Evolutionary conservation across 2,329 filamentous ascomycete genomes (phyloP).

Genomic region (Pseudogymnoascus sp.): DNA sequence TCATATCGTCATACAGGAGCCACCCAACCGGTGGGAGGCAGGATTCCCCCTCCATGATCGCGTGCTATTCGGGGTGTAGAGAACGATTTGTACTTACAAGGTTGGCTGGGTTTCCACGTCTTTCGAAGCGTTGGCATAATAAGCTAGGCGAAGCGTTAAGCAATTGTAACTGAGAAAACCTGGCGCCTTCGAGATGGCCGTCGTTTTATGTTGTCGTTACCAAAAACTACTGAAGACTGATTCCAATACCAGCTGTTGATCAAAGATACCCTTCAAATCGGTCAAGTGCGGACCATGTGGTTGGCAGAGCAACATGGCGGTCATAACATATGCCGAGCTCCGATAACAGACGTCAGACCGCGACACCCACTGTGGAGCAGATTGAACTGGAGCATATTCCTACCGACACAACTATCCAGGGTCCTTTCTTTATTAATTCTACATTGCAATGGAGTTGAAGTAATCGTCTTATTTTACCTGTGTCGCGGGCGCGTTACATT

Average conservation of each 20-base stretch:
- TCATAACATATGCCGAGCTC: conserved; percentile 7
- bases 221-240: conserved; percentile 1
- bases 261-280: background rate
- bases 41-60: background rate
- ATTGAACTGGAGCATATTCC: background rate
- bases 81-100: conserved; percentile 3
- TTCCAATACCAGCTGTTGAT: conserved; percentile 8
- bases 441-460: conserved; percentile 5
- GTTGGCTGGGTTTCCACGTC: background rate
- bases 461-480: background rate
- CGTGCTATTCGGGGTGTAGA: background rate
- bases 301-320: conserved; percentile 10
- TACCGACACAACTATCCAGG: background rate
- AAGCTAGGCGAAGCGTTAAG: conserved; percentile 4
- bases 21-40: background rate
- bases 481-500: conserved; percentile 2
- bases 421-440: background rate
- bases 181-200: conserved; percentile 5
- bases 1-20: background rate
- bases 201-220: background rate
- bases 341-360: conserved; percentile 6
- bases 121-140: conserved; percentile 7
- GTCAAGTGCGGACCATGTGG: background rate
- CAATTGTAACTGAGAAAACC: background rate
- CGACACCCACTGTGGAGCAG: background rate